Conservation (phyloP, 2,329 filamentous ascomycete species). For the Claviceps maximensis region DNA sequence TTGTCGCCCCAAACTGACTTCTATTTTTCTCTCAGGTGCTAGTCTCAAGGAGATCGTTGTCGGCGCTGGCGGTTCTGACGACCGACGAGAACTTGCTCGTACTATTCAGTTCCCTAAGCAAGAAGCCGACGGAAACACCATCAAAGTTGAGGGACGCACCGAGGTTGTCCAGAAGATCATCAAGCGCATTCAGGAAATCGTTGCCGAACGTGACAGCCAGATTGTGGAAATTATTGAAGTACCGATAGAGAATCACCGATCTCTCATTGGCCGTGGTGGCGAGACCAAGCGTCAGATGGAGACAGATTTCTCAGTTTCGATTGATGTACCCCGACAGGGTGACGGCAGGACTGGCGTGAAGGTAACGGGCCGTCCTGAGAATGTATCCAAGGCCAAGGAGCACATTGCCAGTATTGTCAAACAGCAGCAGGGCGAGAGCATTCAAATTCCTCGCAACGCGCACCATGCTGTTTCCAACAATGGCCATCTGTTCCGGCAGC, state of each 20-base stretch:
- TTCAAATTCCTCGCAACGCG: constrained; percentile 69
- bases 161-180: constrained; percentile 83
- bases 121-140: constrained; percentile 67
- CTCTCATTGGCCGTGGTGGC: constrained; percentile 83
- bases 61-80: constrained; percentile 78
- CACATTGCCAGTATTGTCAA: constrained; percentile 71
- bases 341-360: constrained; percentile 75
- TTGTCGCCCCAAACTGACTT: constrained; percentile 3
- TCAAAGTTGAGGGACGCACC: constrained; percentile 76
- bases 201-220: constrained; percentile 73
- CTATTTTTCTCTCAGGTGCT: constrained; percentile 40
- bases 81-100: constrained; percentile 69
- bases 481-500: constrained; percentile 82
- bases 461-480: constrained; percentile 82
- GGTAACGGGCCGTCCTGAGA: constrained; percentile 62
- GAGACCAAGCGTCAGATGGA: constrained; percentile 78
- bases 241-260: constrained; percentile 76
- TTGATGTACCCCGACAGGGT: constrained; percentile 87
- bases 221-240: constrained; percentile 68
- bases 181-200: constrained; percentile 66
- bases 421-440: constrained; percentile 74
- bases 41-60: constrained; percentile 79
- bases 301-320: constrained; percentile 68
- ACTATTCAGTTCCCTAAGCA: constrained; percentile 91
- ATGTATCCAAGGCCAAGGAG: constrained; percentile 75